phyloP scores from a whole-genome alignment of 345 rosid species.

The Psidium guajava region DNA sequence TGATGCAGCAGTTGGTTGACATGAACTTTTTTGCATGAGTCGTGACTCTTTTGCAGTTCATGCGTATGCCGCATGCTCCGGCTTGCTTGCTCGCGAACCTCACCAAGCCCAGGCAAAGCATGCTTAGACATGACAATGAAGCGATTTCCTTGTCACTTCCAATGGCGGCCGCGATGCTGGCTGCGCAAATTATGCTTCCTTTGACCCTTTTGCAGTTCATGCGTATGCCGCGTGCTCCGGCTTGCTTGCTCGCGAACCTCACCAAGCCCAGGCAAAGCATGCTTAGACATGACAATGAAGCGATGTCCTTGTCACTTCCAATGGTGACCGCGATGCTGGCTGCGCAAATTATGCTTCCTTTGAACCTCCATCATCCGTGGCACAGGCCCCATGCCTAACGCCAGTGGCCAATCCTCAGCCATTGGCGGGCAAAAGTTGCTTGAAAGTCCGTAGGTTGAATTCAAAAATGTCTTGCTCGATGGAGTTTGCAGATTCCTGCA shows the following conservation, averaged over 20 bases:
- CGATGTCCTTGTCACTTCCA: not conserved
- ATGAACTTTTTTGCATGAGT: not conserved
- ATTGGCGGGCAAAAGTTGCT: not conserved
- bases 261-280: not conserved
- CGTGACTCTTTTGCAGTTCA: not conserved
- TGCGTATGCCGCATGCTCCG: too few species aligned
- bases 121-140: not conserved
- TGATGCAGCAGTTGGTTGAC: not conserved
- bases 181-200: too few species aligned
- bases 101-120: not conserved
- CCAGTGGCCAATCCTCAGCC: not conserved
- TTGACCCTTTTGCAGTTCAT: not conserved
- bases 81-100: too few species aligned
- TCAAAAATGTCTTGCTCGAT: constrained; percentile 7
- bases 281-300: not conserved
- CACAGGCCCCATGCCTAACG: not conserved
- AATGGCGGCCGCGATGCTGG: too few species aligned
- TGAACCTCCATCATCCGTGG: too few species aligned
- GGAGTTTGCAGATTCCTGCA: not conserved
- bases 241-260: too few species aligned
- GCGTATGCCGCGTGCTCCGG: too few species aligned
- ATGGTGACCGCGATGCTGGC: too few species aligned
- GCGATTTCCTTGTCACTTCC: not conserved
- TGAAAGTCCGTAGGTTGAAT: not conserved
- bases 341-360: too few species aligned